A percentile compares a stretch with the other conserved stretches of the same genome.
Evolutionary conservation across 352 stramenopile genomes (phyloP).

Genomic region (Phytophthora macrochlamydospora): DNA sequence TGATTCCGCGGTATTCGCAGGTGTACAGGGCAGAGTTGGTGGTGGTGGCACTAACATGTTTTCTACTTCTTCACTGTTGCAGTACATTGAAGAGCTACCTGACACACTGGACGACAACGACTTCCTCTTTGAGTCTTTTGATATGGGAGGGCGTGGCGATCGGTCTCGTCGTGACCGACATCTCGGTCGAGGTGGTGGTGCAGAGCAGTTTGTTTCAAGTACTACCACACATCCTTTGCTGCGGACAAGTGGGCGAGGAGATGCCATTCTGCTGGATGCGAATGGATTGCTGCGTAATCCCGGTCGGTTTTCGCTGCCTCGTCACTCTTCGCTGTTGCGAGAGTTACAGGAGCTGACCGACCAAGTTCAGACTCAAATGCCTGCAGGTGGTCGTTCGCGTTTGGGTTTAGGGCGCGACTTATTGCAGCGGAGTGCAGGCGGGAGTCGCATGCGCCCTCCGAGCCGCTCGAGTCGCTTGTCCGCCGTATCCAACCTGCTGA

Average conservation of each 20-base stretch:
- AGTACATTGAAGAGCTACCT: conserved; percentile 67
- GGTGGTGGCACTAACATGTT: conserved; percentile 14
- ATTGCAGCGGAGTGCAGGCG: conserved; percentile 37
- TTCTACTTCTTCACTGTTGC: conserved; percentile 43
- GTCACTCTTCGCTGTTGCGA: conserved; percentile 73
- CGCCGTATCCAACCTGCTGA: conserved; percentile 77
- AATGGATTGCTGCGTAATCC: conserved; percentile 33
- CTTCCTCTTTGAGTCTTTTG: conserved; percentile 64
- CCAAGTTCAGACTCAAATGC: conserved; percentile 75
- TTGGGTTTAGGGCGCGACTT: conserved; percentile 48
- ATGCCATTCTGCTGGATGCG: conserved; percentile 34
- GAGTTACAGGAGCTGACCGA: conserved; percentile 79
- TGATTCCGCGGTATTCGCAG: conserved; percentile 8
- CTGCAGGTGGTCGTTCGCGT: conserved; percentile 36
- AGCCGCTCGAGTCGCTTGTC: conserved; percentile 70
- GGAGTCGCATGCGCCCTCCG: conserved; percentile 54
- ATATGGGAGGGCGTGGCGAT: conserved; percentile 38
- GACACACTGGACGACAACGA: conserved; percentile 54
- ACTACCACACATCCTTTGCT: conserved; percentile 47
- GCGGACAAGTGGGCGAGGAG: conserved; percentile 41
- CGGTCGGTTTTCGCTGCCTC: conserved; percentile 51
- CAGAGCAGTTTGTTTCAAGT: conserved; percentile 18
- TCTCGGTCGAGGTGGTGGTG: conserved; percentile 15
- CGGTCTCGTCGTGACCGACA: conserved; percentile 46
- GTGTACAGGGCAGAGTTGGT: conserved; percentile 17